These are phyloP conservation scores for Chlamydomonas sphaeroides DNA, from an alignment of 139 green algal species.

Conservation along the genomic window DNA sequence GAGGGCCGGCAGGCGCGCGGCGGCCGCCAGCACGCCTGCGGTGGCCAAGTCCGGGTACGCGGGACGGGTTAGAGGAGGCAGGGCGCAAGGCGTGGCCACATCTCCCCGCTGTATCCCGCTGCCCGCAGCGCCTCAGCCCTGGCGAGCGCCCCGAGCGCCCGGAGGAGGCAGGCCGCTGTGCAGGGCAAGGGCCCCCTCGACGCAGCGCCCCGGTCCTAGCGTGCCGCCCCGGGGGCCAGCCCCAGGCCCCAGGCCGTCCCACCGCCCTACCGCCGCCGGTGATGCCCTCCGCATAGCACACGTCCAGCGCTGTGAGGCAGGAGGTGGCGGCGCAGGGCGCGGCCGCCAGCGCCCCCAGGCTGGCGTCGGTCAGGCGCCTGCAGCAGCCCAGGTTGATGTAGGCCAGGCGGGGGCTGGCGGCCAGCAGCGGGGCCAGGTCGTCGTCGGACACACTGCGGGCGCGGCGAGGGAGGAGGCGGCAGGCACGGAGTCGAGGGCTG, in stretches of 20 bases:
- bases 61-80: not conserved
- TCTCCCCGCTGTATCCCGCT: not conserved
- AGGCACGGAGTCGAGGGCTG: no score
- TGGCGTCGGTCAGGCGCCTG: not conserved
- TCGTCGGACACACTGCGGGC: not conserved
- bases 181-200: not conserved
- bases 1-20: not conserved
- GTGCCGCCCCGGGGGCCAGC: not conserved
- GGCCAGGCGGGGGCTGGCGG: not conserved
- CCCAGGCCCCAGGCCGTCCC: not conserved
- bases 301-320: slow-evolving; percentile 18
- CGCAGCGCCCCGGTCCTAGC: not conserved
- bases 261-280: not conserved
- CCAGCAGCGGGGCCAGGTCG: slow-evolving; percentile 22
- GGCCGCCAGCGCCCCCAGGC: not conserved
- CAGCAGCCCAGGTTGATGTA: slow-evolving; percentile 23
- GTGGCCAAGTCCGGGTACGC: no score
- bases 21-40: not conserved
- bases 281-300: slow-evolving; percentile 24
- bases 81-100: no score
- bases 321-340: not conserved
- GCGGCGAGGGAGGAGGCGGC: no score
- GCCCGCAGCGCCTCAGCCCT: no score
- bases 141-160: no score
- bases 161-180: not conserved